Evolutionary conservation across 768 basidiomycete genomes (phyloP).

Genomic region (Clavaria fumosa): DNA sequence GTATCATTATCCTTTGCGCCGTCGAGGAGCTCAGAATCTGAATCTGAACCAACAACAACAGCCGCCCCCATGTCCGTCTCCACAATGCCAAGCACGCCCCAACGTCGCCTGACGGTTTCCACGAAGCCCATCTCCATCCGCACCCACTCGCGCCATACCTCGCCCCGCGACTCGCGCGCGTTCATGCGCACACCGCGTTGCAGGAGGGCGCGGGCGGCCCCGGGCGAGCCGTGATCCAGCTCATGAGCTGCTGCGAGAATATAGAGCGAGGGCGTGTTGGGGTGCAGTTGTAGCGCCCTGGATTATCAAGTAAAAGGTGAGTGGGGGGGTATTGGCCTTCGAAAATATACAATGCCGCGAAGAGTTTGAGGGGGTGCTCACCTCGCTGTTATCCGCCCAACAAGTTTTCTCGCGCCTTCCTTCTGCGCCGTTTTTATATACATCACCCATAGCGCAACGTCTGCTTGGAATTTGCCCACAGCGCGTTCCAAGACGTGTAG

Average conservation of each 20-base stretch:
- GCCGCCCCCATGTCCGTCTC: conserved; percentile 17
- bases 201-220: conserved; percentile 69
- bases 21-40: conserved; percentile 31
- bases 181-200: conserved; percentile 79
- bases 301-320: too few species aligned
- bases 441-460: conserved; percentile 77
- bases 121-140: conserved; percentile 82
- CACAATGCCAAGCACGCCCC: conserved; percentile 63
- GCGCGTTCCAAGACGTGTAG: conserved; percentile 88
- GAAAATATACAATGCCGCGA: not conserved
- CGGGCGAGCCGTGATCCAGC: conserved; percentile 52
- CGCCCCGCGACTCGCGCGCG: conserved; percentile 44
- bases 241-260: conserved; percentile 78
- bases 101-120: conserved; percentile 63
- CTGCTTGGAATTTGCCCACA: conserved; percentile 74
- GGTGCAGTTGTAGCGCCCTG: conserved; percentile 81
- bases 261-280: conserved; percentile 61
- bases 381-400: conserved; percentile 73
- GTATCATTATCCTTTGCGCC: conserved; percentile 32
- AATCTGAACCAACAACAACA: conserved; percentile 26
- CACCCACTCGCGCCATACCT: conserved; percentile 83
- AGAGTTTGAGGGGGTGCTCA: conserved; percentile 19
- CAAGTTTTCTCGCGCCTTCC: conserved; percentile 64
- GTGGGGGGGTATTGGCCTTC: too few species aligned
- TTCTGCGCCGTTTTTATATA: conserved; percentile 76